Percentiles rank a stretch among this genome's conserved stretches.
Evolutionary conservation across 352 stramenopile species (phyloP).

Genomic region (Phytophthora pluvialis): DNA sequence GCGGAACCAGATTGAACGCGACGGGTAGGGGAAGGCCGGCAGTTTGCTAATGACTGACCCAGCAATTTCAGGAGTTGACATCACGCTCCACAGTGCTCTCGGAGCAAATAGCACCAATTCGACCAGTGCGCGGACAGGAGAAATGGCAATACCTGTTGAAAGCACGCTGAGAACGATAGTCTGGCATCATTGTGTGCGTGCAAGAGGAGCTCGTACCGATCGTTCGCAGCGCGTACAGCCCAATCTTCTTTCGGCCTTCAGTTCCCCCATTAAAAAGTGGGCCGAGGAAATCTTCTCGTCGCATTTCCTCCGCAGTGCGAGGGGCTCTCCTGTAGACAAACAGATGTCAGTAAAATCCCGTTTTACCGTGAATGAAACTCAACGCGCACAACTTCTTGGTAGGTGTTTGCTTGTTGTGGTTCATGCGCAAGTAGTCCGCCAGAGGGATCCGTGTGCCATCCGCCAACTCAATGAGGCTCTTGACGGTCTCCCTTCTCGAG

Average conservation of each 20-base stretch:
- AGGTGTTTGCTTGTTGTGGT: conserved; percentile 33
- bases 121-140: conserved; percentile 54
- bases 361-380: neutral
- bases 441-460: conserved; percentile 67
- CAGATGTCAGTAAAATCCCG: neutral
- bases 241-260: conserved; percentile 62
- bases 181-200: neutral
- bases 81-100: conserved; percentile 47
- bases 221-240: conserved; percentile 54
- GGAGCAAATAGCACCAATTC: conserved; percentile 64
- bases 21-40: conserved; percentile 34
- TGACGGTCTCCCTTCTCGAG: conserved; percentile 36
- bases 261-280: conserved; percentile 68
- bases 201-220: conserved; percentile 40
- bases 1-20: conserved; percentile 58
- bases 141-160: conserved; percentile 55
- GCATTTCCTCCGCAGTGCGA: conserved; percentile 58
- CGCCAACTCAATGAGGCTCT: conserved; percentile 64
- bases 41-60: conserved; percentile 44
- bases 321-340: conserved; percentile 36
- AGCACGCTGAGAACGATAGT: neutral
- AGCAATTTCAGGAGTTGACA: conserved; percentile 36
- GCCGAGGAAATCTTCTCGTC: conserved; percentile 62
- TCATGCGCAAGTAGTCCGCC: conserved; percentile 67
- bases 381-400: conserved; percentile 63